A percentile compares a stretch with the other conserved stretches of the same genome.
phyloP scores from a whole-genome alignment of 2,329 filamentous ascomycete genomes.

The Talaromyces verruculosus region DNA sequence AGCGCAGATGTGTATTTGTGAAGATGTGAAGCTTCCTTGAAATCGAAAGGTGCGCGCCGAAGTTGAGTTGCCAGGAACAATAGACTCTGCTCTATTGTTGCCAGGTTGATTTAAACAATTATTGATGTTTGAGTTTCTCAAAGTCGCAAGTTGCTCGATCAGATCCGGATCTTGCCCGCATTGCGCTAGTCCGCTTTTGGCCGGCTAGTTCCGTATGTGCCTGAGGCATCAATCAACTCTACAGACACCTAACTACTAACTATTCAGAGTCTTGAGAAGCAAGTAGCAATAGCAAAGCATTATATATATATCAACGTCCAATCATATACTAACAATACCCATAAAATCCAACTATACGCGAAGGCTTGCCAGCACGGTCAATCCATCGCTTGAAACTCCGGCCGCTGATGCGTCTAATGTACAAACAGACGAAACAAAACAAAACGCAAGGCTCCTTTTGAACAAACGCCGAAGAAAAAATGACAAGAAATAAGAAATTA shows the following conservation, averaged over 20 bases:
- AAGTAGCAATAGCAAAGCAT: background rate
- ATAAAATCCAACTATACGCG: slow-evolving; percentile 8
- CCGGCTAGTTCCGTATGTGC: background rate
- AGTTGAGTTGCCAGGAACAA: background rate
- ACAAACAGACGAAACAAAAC: slow-evolving; percentile 1
- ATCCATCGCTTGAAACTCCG: slow-evolving; percentile 14
- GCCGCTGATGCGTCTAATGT: slow-evolving; percentile 19
- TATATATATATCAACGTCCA: background rate
- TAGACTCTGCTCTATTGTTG: background rate
- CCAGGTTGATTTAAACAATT: background rate
- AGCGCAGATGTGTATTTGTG: background rate
- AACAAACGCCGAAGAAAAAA: slow-evolving; percentile 9
- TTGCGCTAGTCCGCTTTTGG: background rate
- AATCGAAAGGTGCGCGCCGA: too few relatives aligned
- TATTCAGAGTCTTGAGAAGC: background rate
- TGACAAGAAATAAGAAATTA: background rate
- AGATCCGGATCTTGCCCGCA: background rate
- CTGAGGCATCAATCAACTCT: background rate
- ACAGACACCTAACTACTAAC: too few relatives aligned
- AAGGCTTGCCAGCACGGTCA: slow-evolving; percentile 14
- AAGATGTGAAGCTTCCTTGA: background rate
- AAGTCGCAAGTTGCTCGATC: background rate
- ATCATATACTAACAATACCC: background rate
- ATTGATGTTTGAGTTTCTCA: background rate
- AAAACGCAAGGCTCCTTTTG: slow-evolving; percentile 1